Evolutionary conservation across 208 protist species (phyloP).

Genomic region (Leishmania amazonensis): DNA sequence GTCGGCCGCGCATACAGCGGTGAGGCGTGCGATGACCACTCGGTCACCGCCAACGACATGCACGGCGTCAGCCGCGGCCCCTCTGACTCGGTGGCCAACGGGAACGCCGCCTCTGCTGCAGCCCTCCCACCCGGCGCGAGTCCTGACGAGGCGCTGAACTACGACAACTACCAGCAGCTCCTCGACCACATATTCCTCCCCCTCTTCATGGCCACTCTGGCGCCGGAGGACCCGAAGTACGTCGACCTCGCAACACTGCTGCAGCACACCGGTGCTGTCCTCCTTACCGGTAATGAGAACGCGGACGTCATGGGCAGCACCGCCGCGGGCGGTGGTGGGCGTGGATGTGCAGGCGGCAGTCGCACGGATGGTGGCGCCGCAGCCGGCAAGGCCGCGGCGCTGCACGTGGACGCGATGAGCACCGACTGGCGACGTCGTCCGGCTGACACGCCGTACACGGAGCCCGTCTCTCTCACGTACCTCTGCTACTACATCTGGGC

Average conservation of each 20-base stretch:
- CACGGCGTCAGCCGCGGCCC: background rate
- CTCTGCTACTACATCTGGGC: conserved; percentile 97
- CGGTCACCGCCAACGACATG: conserved; percentile 4
- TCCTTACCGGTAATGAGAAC: conserved; percentile 96
- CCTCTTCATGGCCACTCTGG: conserved; percentile 97
- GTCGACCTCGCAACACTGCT: conserved; percentile 95
- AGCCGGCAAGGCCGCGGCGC: background rate
- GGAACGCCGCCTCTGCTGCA: background rate
- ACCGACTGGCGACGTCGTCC: conserved; percentile 61
- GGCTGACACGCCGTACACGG: conserved; percentile 97
- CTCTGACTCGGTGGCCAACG: conserved; percentile 1
- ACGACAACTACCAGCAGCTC: conserved; percentile 95
- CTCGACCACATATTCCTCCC: conserved; percentile 98
- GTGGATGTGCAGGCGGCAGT: background rate
- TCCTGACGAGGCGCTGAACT: conserved; percentile 27
- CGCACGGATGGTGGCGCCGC: background rate
- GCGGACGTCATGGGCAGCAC: conserved; percentile 56
- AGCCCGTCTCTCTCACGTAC: conserved; percentile 90
- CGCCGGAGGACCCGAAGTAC: conserved; percentile 89
- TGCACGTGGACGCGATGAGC: background rate
- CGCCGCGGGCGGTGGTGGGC: background rate
- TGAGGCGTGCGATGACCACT: background rate
- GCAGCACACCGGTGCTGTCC: conserved; percentile 93
- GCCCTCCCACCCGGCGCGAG: conserved; percentile 6
- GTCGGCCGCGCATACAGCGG: background rate